Conservation (phyloP, 257 asterid species). For the Fraxinus pennsylvanica region DNA sequence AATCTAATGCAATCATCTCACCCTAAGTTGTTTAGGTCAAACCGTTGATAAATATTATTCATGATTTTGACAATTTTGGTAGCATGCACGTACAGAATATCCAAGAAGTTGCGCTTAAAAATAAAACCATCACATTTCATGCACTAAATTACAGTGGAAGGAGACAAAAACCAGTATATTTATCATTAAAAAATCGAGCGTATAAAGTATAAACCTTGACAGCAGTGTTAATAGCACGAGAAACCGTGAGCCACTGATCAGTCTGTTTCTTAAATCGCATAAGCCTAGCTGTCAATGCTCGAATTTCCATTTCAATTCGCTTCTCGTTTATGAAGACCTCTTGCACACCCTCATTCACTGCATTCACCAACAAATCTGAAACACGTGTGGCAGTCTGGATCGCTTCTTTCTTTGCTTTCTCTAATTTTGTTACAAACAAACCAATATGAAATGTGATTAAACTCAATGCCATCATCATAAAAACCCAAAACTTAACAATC, state of each 20-base stretch:
- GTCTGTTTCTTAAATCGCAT: conserved; percentile 72
- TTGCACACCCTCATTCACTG: conserved; percentile 77
- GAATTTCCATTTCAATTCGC: conserved; percentile 77
- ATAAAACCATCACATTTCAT: not conserved
- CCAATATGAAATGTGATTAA: not conserved
- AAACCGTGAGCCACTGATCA: conserved; percentile 86
- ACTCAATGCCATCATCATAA: not conserved
- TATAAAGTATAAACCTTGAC: conserved; percentile 52
- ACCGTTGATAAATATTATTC: not conserved
- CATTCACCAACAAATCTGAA: conserved; percentile 66
- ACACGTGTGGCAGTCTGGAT: conserved; percentile 53
- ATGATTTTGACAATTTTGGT: not conserved
- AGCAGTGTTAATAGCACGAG: conserved; percentile 80
- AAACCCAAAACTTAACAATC: not conserved
- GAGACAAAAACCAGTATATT: not conserved
- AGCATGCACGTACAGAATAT: not conserved
- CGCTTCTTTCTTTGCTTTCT: conserved; percentile 77
- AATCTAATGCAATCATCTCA: conserved; percentile 1
- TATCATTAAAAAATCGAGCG: not conserved
- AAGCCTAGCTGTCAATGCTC: conserved; percentile 58
- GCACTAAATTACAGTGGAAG: not conserved
- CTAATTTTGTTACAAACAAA: conserved; percentile 31
- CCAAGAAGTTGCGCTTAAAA: not conserved
- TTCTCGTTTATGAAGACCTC: conserved; percentile 74
- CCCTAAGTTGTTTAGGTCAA: not conserved